Conservation (phyloP, 2,329 filamentous ascomycete species). For the Pseudogymnoascus sp. region DNA sequence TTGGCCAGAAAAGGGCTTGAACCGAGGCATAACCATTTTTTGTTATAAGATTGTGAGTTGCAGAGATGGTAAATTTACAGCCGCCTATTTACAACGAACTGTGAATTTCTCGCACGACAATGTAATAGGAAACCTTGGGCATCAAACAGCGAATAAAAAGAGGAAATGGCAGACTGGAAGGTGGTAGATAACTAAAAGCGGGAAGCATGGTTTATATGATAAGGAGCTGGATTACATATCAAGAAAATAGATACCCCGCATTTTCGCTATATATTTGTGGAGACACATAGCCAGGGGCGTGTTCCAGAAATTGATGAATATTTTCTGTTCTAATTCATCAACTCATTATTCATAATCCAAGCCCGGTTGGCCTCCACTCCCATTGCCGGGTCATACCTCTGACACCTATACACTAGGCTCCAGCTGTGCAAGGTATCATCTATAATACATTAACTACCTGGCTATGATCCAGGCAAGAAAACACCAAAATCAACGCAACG, state of each 20-base stretch:
- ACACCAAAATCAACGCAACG: background rate
- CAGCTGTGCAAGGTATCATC: background rate
- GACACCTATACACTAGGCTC: background rate
- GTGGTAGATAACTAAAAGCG: background rate
- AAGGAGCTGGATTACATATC: constrained; percentile 1
- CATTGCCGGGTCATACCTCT: background rate
- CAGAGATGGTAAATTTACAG: background rate
- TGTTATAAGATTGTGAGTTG: background rate
- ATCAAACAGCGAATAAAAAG: background rate
- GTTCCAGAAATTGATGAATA: background rate
- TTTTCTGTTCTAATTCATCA: background rate
- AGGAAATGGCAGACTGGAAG: background rate
- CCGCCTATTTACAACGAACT: background rate
- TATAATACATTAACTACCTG: background rate
- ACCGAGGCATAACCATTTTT: background rate
- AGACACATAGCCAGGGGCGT: background rate
- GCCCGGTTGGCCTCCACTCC: background rate
- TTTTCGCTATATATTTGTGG: constrained; percentile 1
- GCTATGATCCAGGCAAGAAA: background rate
- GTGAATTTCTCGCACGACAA: background rate
- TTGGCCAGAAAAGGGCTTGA: background rate
- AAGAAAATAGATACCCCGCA: constrained; percentile 2
- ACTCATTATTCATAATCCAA: constrained; percentile 1
- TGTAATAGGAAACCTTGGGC: background rate
- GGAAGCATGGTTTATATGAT: constrained; percentile 1